A percentile compares a stretch with the other conserved stretches of the same genome.
phyloP scores from a whole-genome alignment of 2,329 filamentous ascomycete species.

The Clonostachys chloroleuca region DNA sequence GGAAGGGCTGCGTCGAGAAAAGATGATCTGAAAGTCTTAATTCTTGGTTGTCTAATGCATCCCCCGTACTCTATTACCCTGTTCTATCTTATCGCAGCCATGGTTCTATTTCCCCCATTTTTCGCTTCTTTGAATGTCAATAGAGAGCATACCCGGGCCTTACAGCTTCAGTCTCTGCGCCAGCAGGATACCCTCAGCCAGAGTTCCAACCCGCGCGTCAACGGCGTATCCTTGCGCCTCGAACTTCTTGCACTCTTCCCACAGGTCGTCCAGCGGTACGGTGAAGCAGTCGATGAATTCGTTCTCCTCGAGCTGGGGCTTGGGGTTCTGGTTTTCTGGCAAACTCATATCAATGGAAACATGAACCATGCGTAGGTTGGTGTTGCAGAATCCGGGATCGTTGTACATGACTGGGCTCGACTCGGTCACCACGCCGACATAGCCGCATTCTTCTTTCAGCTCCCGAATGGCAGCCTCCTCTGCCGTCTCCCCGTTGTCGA shows the following conservation, averaged over 20 bases:
- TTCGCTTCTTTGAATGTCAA: background rate
- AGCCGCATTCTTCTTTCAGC: conserved; percentile 64
- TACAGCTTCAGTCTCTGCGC: conserved; percentile 52
- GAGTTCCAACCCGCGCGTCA: conserved; percentile 71
- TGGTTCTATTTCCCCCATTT: background rate
- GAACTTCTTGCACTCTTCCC: conserved; percentile 60
- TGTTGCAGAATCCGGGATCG: conserved; percentile 64
- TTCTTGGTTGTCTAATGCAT: background rate
- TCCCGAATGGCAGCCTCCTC: conserved; percentile 60
- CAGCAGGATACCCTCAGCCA: conserved; percentile 75
- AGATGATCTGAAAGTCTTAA: conserved; percentile 24
- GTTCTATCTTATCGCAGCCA: background rate
- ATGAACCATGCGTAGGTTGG: conserved; percentile 66
- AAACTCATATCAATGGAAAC: conserved; percentile 66
- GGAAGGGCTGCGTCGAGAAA: conserved; percentile 47
- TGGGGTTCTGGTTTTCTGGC: conserved; percentile 64
- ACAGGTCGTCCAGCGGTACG: conserved; percentile 59
- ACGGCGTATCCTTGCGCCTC: conserved; percentile 72
- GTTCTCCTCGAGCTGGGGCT: conserved; percentile 69
- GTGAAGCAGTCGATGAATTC: conserved; percentile 81
- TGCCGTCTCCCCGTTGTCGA: conserved; percentile 57
- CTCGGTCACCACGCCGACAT: conserved; percentile 48
- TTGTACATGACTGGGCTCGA: conserved; percentile 65
- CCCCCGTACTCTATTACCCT: background rate
- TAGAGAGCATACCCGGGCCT: background rate